phyloP scores from a whole-genome alignment of 257 asterid species.

The Solanum clarkiae region DNA sequence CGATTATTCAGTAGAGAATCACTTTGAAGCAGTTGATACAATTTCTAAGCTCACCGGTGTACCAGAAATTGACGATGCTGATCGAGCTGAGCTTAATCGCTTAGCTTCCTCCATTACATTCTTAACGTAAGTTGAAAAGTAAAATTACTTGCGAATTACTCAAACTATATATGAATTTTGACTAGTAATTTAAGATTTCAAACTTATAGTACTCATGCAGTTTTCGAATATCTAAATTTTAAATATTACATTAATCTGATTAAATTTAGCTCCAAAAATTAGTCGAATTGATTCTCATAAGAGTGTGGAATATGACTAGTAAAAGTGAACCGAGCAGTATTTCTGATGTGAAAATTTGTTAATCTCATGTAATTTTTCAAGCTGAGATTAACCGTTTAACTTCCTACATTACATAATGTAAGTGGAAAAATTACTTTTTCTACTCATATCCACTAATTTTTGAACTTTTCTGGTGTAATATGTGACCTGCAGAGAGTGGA shows the following conservation, averaged over 20 bases:
- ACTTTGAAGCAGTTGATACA: conserved; percentile 43
- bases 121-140: conserved; percentile 29
- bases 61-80: conserved; percentile 11
- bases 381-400: conserved; percentile 40
- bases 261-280: background rate
- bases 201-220: background rate
- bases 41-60: conserved; percentile 42
- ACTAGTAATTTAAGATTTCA: background rate
- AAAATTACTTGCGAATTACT: background rate
- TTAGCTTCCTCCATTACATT: conserved; percentile 57
- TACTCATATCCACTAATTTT: background rate
- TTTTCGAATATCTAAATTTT: background rate
- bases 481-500: conserved; percentile 53
- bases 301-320: background rate
- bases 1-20: conserved; percentile 65
- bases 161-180: background rate
- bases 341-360: background rate
- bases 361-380: background rate
- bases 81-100: conserved; percentile 37
- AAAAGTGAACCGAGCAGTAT: background rate
- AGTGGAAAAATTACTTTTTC: background rate
- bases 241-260: background rate
- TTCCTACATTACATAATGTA: conserved; percentile 54
- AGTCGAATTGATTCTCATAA: background rate
- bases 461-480: background rate